Evolutionary conservation across 371 early-diverging fungal genomes (phyloP).

Genomic region (Syncephalastrum racemosum): DNA sequence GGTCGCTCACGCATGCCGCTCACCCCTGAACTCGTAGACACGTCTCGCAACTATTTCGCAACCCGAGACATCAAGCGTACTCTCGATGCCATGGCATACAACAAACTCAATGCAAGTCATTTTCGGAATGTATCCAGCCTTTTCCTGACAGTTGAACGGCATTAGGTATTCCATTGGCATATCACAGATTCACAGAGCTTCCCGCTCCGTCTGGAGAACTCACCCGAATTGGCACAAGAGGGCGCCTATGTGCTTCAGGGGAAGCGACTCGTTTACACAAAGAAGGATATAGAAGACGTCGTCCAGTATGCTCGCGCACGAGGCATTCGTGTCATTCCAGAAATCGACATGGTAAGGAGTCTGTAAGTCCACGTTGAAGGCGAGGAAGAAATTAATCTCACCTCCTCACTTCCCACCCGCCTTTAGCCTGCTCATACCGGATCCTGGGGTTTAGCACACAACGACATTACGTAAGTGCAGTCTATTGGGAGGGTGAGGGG

Average conservation of each 20-base stretch:
- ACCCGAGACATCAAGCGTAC: conserved; percentile 57
- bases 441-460: conserved; percentile 39
- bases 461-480: conserved; percentile 42
- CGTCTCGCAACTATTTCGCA: conserved; percentile 76
- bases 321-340: conserved; percentile 68
- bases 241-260: conserved; percentile 52
- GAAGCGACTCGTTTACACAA: conserved; percentile 56
- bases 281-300: conserved; percentile 58
- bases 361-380: not conserved
- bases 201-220: conserved; percentile 50
- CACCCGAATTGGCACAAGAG: conserved; percentile 47
- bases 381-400: not conserved
- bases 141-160: not conserved
- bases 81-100: conserved; percentile 56
- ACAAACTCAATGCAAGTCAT: conserved; percentile 53
- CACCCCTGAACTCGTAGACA: conserved; percentile 43
- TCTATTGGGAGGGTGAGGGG: not conserved
- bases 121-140: not conserved
- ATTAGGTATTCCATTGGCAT: conserved; percentile 76
- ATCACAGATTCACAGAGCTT: conserved; percentile 73
- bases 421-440: conserved; percentile 73
- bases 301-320: conserved; percentile 59
- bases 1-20: too few relatives aligned
- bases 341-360: conserved; percentile 72
- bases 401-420: not conserved